Conservation (phyloP, 2,329 filamentous ascomycete species). For the Clonostachys rosea region DNA sequence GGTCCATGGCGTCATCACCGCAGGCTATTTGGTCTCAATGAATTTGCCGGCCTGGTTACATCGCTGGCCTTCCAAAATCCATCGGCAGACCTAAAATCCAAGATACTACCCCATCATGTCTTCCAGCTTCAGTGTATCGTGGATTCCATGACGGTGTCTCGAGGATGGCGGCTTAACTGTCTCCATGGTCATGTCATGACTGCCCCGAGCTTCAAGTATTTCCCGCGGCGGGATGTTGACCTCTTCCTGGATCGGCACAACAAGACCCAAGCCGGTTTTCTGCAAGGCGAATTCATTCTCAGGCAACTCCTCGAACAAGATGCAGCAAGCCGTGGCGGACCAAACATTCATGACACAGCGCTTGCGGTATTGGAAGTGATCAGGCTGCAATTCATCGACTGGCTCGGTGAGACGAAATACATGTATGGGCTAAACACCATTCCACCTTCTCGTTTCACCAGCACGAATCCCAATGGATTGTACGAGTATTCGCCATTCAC, state of each 20-base stretch:
- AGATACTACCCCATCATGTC: slow-evolving; percentile 39
- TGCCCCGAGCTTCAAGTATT: slow-evolving; percentile 1
- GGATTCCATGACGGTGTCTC: slow-evolving; percentile 36
- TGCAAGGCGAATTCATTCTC: too few species aligned
- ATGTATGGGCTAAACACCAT: neutral
- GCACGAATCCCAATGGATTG: slow-evolving; percentile 33
- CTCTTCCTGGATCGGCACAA: neutral
- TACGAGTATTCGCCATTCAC: slow-evolving; percentile 44
- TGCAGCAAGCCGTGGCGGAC: neutral
- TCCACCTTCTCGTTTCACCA: slow-evolving; percentile 32
- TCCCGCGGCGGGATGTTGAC: slow-evolving; percentile 24
- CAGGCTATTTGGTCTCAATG: too few species aligned
- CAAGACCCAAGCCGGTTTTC: neutral
- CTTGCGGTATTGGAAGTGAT: too few species aligned
- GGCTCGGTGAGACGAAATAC: neutral
- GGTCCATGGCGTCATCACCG: too few species aligned
- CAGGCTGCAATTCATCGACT: neutral
- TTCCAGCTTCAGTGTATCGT: slow-evolving; percentile 46
- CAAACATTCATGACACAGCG: neutral
- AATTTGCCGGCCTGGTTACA: slow-evolving; percentile 22
- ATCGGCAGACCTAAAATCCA: slow-evolving; percentile 24
- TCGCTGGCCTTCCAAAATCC: slow-evolving; percentile 38
- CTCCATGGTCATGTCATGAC: slow-evolving; percentile 22
- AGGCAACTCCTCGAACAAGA: neutral
- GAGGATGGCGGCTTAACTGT: slow-evolving; percentile 30